phyloP scores from a whole-genome alignment of 305 asterid species.

The Stenogyne calaminthoides region DNA sequence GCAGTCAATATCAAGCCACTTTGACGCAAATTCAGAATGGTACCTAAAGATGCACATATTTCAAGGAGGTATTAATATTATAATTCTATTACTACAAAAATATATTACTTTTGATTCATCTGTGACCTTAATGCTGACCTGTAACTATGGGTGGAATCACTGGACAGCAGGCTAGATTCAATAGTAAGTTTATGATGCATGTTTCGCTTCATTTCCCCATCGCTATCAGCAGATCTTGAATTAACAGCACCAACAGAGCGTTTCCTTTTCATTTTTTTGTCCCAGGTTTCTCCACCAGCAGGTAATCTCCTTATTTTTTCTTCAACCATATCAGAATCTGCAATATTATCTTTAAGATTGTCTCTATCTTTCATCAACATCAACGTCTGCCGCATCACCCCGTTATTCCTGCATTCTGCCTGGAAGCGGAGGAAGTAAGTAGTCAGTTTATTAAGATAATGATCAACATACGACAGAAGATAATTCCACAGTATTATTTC shows the following conservation, averaged over 20 bases:
- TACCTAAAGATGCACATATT: background rate
- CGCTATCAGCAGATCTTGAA: conserved; percentile 73
- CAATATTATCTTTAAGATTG: conserved; percentile 55
- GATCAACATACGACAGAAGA: conserved; percentile 11
- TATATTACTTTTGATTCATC: conserved; percentile 7
- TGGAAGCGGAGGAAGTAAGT: conserved; percentile 36
- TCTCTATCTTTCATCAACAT: conserved; percentile 73
- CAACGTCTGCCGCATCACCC: conserved; percentile 63
- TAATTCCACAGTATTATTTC: conserved; percentile 20
- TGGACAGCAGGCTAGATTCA: conserved; percentile 67
- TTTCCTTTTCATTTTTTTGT: conserved; percentile 92
- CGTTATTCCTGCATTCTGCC: conserved; percentile 77
- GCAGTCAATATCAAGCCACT: conserved; percentile 12
- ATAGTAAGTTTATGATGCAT: conserved; percentile 64
- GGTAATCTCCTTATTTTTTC: conserved; percentile 89
- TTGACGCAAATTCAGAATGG: background rate
- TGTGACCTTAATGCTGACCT: conserved; percentile 53
- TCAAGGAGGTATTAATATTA: background rate
- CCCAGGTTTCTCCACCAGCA: conserved; percentile 97
- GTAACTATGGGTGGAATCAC: conserved; percentile 66
- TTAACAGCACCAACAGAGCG: conserved; percentile 89
- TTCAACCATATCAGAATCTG: conserved; percentile 68
- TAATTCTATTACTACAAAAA: background rate
- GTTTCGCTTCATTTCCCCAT: conserved; percentile 68
- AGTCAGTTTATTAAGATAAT: conserved; percentile 1